A percentile compares a stretch with the other conserved stretches of the same genome.
Evolutionary conservation across 768 basidiomycete species (phyloP).

Genomic region (Cytidiella melzeri): DNA sequence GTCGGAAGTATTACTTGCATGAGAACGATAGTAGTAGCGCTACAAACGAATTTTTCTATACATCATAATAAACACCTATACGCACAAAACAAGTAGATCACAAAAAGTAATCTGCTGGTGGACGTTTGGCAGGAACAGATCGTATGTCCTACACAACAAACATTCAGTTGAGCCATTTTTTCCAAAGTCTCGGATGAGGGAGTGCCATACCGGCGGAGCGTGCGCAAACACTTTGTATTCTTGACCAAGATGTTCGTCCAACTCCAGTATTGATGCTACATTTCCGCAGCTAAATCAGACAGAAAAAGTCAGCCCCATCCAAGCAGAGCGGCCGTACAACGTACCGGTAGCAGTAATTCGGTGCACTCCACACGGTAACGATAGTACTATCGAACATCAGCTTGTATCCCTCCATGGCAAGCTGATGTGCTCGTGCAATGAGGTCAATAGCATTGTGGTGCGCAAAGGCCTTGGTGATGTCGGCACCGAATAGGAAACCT

Average conservation of each 20-base stretch:
- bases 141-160: slow-evolving; percentile 61
- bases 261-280: slow-evolving; percentile 88
- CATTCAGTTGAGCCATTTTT: neutral
- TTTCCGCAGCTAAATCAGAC: slow-evolving; percentile 75
- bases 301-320: neutral
- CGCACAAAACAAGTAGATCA: too few species aligned
- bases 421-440: slow-evolving; percentile 94
- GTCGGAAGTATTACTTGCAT: too few species aligned
- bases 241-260: slow-evolving; percentile 89
- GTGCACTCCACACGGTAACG: slow-evolving; percentile 97
- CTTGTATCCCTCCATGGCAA: slow-evolving; percentile 97
- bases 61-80: too few species aligned
- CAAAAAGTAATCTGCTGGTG: slow-evolving; percentile 84
- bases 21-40: too few species aligned
- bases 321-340: slow-evolving; percentile 21
- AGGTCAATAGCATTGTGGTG: slow-evolving; percentile 91
- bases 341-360: slow-evolving; percentile 96
- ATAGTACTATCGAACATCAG: slow-evolving; percentile 94
- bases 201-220: slow-evolving; percentile 62
- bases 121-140: slow-evolving; percentile 77
- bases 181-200: neutral
- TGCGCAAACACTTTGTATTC: slow-evolving; percentile 95
- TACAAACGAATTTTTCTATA: too few species aligned
- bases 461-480: slow-evolving; percentile 85
- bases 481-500: slow-evolving; percentile 90